Conservation (phyloP, 768 basidiomycete species). For the Pisolithus tinctorius region DNA sequence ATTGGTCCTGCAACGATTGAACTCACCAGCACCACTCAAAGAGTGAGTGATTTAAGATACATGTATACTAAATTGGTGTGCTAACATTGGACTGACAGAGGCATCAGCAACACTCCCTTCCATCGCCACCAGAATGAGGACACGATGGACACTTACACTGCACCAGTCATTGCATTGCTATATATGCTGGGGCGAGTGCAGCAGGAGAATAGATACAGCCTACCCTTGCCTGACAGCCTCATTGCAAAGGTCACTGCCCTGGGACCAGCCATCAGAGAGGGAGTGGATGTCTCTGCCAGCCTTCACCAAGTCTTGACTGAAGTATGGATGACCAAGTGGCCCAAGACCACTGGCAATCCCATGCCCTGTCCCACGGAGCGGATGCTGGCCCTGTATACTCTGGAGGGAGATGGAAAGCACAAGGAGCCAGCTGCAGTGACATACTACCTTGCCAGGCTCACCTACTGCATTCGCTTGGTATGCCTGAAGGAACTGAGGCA, state of each 20-base stretch:
- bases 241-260: neutral
- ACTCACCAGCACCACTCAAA: conserved; percentile 6
- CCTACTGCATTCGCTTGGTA: conserved; percentile 2
- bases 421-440: neutral
- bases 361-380: conserved; percentile 15
- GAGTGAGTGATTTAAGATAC: neutral
- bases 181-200: neutral
- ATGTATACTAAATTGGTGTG: neutral
- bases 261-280: neutral
- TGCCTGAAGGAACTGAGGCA: neutral
- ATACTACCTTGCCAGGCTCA: neutral
- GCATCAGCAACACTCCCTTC: conserved; percentile 20
- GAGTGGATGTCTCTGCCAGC: neutral
- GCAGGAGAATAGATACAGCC: neutral
- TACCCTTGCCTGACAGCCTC: neutral
- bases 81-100: neutral
- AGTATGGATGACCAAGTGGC: conserved; percentile 9
- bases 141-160: conserved; percentile 12
- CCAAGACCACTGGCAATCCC: neutral
- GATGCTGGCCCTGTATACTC: neutral
- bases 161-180: neutral
- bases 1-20: conserved; percentile 4
- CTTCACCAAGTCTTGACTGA: conserved; percentile 5
- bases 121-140: conserved; percentile 11
- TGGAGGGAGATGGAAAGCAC: conserved; percentile 4